Percentiles rank a stretch among this genome's conserved stretches.
These are phyloP conservation scores for Paracorniculantispora psalliotae DNA, from an alignment of 2,329 filamentous ascomycete species.

Conservation along the genomic window DNA sequence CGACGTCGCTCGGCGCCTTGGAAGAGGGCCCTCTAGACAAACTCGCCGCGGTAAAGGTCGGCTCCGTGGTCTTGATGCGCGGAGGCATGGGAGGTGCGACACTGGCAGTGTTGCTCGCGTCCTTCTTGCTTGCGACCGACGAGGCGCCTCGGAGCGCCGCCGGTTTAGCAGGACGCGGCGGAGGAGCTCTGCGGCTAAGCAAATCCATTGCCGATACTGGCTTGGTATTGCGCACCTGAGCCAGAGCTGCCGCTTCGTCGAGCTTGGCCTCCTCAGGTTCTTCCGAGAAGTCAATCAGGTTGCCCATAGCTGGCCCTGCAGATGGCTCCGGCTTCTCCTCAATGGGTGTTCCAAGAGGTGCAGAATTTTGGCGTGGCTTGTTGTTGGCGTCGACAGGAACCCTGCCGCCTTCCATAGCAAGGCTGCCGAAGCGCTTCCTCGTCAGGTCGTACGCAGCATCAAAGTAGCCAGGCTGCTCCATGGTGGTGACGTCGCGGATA, in stretches of 20 bases:
- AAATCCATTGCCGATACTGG: conserved; percentile 27
- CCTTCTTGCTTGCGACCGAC: conserved; percentile 26
- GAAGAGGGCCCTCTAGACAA: conserved; percentile 7
- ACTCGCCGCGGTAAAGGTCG: background rate
- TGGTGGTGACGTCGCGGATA: conserved; percentile 90
- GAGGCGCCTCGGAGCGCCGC: conserved; percentile 44
- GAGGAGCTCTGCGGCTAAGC: conserved; percentile 31
- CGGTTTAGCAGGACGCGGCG: conserved; percentile 56
- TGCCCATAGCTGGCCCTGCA: conserved; percentile 45
- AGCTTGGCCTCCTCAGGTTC: conserved; percentile 38
- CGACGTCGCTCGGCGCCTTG: conserved; percentile 15
- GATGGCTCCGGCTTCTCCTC: conserved; percentile 26
- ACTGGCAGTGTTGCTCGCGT: conserved; percentile 1
- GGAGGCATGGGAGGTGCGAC: conserved; percentile 11
- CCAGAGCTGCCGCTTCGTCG: conserved; percentile 29
- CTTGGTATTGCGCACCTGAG: conserved; percentile 24
- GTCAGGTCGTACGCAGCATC: conserved; percentile 48
- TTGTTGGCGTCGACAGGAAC: conserved; percentile 9
- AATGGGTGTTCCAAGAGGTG: conserved; percentile 14
- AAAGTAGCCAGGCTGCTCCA: conserved; percentile 68
- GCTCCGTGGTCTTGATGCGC: conserved; percentile 13
- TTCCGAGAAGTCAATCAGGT: conserved; percentile 57
- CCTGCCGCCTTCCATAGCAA: conserved; percentile 23
- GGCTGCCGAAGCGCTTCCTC: conserved; percentile 23
- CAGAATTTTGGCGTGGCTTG: conserved; percentile 23